Evolutionary conservation across 805 yeast species (phyloP), one percentile per base, ranked within the genome.

Genomic region (Cyberlindnera bimundalis): DNA sequence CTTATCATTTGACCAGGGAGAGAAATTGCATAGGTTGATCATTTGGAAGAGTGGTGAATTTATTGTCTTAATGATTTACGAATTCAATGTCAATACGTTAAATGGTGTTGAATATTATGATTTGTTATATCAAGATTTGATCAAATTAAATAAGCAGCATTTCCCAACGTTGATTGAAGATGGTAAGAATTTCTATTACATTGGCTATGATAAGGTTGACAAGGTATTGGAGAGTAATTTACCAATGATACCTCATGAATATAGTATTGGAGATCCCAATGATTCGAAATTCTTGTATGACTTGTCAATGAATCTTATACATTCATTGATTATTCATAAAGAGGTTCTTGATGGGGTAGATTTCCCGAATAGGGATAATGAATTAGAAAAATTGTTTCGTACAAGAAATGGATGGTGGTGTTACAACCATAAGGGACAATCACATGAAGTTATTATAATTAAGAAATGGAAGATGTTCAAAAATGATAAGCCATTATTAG

Each of bases 381-480:
- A 42, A 33, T 4, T 39, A 12, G 60, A 56, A 28, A 50, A 37
- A 26, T 38, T 56, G 10, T 41, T 37, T 17, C 40, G 51, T 6
- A 45, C 49, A 9, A 45, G 43, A 20, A 48, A 49, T 32, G 55
- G 55, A 2, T 56, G 60, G 60, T 56, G 59, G 58, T 39, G 51
- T 6, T 53, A 47, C 29, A 35, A 39, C 30, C 42, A 45, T 19
- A 29, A 40, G 19, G 16, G 18, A 2, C 33, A 28, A 1, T 40
- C 40, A 6, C 35, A 34, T 13, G 40, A 35, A 3, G 42, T 52
- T 6, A 33, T 48, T 27, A 50, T 53, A 5, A 15, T 52, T 10
- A 53, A 52, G 35, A 53, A 44, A 37, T 46, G 48, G 44, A 44
- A 40, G 36, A 33, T 33, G 10, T 35, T 35, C 34, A 38, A 42